Evolutionary conservation across 192 early-diverging fungal genomes (phyloP), one percentile per base, ranked within the genome.

Genomic region (Coemansia sp.): DNA sequence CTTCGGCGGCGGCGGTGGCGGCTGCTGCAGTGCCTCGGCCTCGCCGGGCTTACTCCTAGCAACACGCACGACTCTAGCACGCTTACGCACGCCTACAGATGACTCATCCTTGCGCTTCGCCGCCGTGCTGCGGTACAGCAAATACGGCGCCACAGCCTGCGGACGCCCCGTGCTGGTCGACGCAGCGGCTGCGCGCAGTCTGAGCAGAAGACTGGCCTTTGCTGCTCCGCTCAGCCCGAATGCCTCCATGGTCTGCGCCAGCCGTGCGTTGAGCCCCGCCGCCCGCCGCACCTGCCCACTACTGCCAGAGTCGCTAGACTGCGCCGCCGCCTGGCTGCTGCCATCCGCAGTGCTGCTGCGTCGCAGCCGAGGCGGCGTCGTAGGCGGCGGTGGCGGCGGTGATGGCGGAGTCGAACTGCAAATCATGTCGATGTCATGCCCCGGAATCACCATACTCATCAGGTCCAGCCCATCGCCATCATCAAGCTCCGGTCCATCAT

Each of bases 161-260:
- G 72, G 81, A 5, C 67, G 33, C 2, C 81, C 81, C 4, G 81
- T 84, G 67, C 71, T 84, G 46, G 78, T 76, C 2, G 81, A 73
- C 16, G 81, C 81, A 5, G 81, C 81, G 0, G 81, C 81, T 20
- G 81, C 81, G 20, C 81, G 81, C 65, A 84, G 54, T 2, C 81
- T 70, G 34, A 84, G 52, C 44, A 84, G 77, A 60, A 84, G 62
- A 20, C 73, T 73, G 65, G 81, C 66, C 68, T 78, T 78, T 12
- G 76, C 81, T 5, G 76, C 63, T 13, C 81, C 81, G 0, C 74
- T 78, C 49, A 84, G 78, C 29, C 81, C 81, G 65, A 84, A 84
- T 8, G 76, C 81, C 62, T 84, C 81, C 81, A 84, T 84, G 9
- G 81, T 76, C 74, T 84, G 81, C 24, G 76, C 73, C 47, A 84